Base-by-base conservation (phyloP, 2,329 filamentous ascomycete genomes). In the Colletotrichum brevisporum region DNA sequence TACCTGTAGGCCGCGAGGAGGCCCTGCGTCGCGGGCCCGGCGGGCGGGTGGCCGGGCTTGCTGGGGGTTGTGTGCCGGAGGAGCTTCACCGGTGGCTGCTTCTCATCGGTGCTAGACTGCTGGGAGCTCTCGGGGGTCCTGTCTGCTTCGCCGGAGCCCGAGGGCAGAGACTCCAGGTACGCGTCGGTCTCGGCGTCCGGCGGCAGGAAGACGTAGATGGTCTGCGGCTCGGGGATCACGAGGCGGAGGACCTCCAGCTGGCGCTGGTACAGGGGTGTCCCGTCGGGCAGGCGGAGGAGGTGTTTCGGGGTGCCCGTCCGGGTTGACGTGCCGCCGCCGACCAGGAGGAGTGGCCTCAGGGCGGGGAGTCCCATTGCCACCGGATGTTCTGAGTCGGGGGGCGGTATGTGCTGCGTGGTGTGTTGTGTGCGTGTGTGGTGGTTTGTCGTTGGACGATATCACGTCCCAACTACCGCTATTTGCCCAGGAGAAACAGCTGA, bases 301-400 rank as follows among this genome's bases (percentile, higher is more conserved):
- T 79, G 74, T 51, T 79, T 80, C 5, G 73, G 75, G 5, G 67
- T 68, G 15, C 75, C 73, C 74, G 77, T 78, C 24, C 76, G 74
- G 3, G 78, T 75, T 1, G 77, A 79, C 39, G 72, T 70, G 27
- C 76, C 78, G 21, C 76, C 78, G 21, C 78, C 76, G 8, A 75
- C 78, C 3, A 80, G 74, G 5, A 81, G 65, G 26, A 81, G 74
- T 13, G 76, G 73, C 47, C 73, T 75, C 63, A 70, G 63, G 24
- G 64, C 48, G 13, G 66, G 66, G 39, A 65, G 55, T 66, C 51
- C 55, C 67, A 69, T 69, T 9, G 36, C 27, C n/a, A 6, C 9
- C 21, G 15, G 13, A 16, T 21, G 13, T 26, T 21, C n/a, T 24
- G 24, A 27, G 15, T 41, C 9, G 3, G n/a, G 10, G 26, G 26